phyloP scores from a whole-genome alignment of 2,329 filamentous ascomycete species.

The Trichoderma lentiforme region DNA sequence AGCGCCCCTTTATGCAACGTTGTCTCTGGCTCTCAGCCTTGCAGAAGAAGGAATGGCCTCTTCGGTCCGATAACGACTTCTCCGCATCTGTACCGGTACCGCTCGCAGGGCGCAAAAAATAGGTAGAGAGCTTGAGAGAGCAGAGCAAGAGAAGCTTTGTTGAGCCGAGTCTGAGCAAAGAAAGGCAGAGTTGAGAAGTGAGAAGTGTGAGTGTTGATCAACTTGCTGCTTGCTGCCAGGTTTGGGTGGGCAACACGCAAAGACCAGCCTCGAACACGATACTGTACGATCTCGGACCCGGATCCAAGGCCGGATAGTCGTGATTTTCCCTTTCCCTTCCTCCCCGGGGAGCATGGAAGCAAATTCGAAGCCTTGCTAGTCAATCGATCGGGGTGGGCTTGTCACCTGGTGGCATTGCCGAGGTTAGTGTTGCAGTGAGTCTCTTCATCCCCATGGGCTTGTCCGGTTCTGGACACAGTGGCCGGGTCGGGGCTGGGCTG shows the following conservation, averaged over 20 bases:
- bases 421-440: not conserved
- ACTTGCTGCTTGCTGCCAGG: not conserved
- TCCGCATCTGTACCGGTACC: slow-evolving; percentile 23
- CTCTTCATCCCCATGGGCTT: not conserved
- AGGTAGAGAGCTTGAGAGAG: not conserved
- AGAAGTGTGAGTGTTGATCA: not conserved
- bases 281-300: not conserved
- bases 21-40: slow-evolving; percentile 15
- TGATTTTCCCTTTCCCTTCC: not conserved
- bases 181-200: not conserved
- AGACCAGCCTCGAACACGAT: not conserved
- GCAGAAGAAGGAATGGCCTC: slow-evolving; percentile 23
- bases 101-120: not conserved
- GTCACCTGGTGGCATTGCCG: not conserved
- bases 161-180: not conserved
- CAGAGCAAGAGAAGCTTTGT: not conserved
- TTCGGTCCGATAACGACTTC: slow-evolving; percentile 29
- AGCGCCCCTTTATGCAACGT: slow-evolving; percentile 18
- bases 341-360: not conserved
- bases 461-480: not conserved
- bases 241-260: not conserved
- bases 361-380: slow-evolving; percentile 7
- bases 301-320: not conserved
- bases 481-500: not conserved
- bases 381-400: not conserved